phyloP scores from a whole-genome alignment of 1,284 basidiomycete genomes.

The Heterobasidion parviporum region DNA sequence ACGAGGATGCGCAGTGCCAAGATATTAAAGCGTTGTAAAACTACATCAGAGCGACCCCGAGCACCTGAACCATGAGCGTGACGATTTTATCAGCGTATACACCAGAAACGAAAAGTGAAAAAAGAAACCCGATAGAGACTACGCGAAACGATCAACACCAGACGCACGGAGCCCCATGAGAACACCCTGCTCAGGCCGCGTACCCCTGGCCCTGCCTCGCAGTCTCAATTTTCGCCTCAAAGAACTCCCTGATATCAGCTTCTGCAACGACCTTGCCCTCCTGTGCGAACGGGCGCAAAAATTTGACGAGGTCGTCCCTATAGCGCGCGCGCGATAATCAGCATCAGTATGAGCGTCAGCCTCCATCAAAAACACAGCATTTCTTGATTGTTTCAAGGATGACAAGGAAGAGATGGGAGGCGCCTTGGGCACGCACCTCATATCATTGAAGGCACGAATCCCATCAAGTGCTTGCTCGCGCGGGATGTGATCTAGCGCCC shows the following conservation, averaged over 20 bases:
- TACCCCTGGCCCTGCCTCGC: not conserved
- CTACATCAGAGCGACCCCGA: too few relatives aligned
- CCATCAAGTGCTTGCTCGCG: slow-evolving; percentile 73
- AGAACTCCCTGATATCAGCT: slow-evolving; percentile 63
- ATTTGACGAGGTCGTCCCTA: slow-evolving; percentile 66
- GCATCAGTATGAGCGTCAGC: not conserved
- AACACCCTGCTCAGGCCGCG: not conserved
- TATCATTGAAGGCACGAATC: slow-evolving; percentile 69
- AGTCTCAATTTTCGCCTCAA: slow-evolving; percentile 30
- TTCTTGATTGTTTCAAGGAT: too few relatives aligned
- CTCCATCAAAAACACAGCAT: not conserved
- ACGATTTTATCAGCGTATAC: too few relatives aligned
- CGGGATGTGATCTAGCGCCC: slow-evolving; percentile 60
- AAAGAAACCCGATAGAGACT: too few relatives aligned
- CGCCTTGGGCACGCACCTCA: slow-evolving; percentile 41
- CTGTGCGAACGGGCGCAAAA: slow-evolving; percentile 70
- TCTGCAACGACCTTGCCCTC: slow-evolving; percentile 70
- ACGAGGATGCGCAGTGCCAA: too few relatives aligned
- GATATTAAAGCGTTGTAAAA: too few relatives aligned
- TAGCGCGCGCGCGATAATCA: not conserved
- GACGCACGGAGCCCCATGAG: not conserved
- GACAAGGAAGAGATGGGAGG: not conserved
- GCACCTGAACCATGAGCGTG: too few relatives aligned
- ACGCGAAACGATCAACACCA: not conserved
- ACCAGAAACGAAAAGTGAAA: too few relatives aligned